A percentile compares a stretch with the other conserved stretches of the same genome.
Conservation (phyloP, 2,329 filamentous ascomycete species). For the Sarocladiaceae sp. region DNA sequence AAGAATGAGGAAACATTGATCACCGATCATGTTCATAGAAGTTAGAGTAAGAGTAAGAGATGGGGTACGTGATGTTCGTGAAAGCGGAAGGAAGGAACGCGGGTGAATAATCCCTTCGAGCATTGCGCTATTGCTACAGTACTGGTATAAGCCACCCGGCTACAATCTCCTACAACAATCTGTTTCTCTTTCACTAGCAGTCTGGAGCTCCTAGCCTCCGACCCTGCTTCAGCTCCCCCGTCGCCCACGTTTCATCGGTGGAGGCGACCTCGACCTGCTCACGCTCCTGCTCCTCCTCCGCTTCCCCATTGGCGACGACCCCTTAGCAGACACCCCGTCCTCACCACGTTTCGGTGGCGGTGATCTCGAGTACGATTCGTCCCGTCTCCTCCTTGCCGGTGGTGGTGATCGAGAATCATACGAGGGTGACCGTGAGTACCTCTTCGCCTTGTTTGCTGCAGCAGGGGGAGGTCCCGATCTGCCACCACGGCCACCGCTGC, state of each 20-base stretch:
- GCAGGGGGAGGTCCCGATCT: background rate
- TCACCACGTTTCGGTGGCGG: constrained; percentile 9
- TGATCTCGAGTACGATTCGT: constrained; percentile 13
- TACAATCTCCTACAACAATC: no score
- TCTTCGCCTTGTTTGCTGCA: constrained; percentile 14
- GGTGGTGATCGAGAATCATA: constrained; percentile 23
- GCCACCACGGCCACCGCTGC: constrained; percentile 17
- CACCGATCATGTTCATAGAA: no score
- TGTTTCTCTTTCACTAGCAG: no score
- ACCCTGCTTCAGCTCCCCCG: background rate
- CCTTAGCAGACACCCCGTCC: no score
- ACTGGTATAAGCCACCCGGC: no score
- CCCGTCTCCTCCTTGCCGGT: constrained; percentile 14
- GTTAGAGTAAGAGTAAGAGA: no score
- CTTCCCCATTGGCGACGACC: constrained; percentile 14
- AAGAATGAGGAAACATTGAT: no score
- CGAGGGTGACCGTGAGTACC: constrained; percentile 22
- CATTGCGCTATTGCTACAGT: no score
- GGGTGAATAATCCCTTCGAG: no score
- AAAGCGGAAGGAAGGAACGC: no score
- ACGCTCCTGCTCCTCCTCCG: constrained; percentile 15
- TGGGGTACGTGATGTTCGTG: no score
- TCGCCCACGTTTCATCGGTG: constrained; percentile 18
- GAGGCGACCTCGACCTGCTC: constrained; percentile 18
- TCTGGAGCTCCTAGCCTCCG: background rate